Evolutionary conservation across 2,329 filamentous ascomycete species (phyloP), one percentile per base, ranked within the genome.

Genomic region (Emergomyces africanus): DNA sequence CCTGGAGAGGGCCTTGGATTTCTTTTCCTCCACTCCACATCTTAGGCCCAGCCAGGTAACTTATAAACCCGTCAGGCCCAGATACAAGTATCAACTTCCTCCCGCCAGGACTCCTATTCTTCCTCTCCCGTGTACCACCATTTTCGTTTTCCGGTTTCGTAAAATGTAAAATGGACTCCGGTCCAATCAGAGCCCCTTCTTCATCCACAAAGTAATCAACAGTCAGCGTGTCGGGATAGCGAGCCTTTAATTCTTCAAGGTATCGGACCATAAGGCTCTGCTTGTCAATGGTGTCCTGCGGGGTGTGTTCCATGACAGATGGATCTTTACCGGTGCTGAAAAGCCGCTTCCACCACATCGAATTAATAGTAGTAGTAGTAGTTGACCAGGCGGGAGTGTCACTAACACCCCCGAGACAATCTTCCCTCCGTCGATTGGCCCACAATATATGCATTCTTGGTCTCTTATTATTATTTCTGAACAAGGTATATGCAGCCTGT

Each of bases 51-150:
- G 90, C 89, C 74, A 88, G 89, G 63, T 87, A 81, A 49, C 82
- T 81, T 44, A 97, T 81, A 73, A 97, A 97, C 0, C 94, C 92
- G 58, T 95, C 89, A 0, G 94, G 92, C 0, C 94, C 94, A 0
- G 90, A 95, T 1, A 97, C 82, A 59, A 96, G 78, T n/a, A 96
- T 77, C 23, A 96, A 70, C 61, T 71, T 70, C 63, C 67, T 67
- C 50, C 69, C 35, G 15, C 14, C 15, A 23, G 20, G 3, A 28
- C 30, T n/a, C n/a, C n/a, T 30, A 18, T 15, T 10, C 18, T 15
- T 33, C 20, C 39, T 39, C n/a, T 15, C 59, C 33, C 2, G 53
- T 42, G 20, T 57, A 57, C 2, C 37, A 57, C 2, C 37, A 15
- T n/a, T 28, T 58, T 20, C 25, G 46, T 30, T 49, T 28, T 30